phyloP scores from a whole-genome alignment of 495 filamentous ascomycete species.

The Acidiella bohemica region DNA sequence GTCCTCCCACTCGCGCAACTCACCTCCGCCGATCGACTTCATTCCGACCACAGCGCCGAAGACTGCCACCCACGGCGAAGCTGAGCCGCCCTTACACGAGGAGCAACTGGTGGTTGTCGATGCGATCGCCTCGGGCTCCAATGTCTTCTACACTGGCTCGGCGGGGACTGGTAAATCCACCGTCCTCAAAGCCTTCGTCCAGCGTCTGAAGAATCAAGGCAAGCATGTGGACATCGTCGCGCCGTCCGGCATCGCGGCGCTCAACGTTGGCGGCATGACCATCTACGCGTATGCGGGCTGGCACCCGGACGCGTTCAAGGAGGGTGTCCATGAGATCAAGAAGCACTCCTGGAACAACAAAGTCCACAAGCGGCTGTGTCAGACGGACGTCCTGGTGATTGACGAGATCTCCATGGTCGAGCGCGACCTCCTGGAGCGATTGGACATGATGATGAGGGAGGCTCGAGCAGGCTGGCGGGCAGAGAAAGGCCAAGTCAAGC shows the following conservation, averaged over 20 bases:
- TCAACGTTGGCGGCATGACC: conserved; percentile 39
- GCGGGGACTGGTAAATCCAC: conserved; percentile 48
- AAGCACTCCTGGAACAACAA: conserved; percentile 30
- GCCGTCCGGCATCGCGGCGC: conserved; percentile 42
- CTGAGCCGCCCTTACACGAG: neutral
- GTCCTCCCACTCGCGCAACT: no score
- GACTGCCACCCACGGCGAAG: neutral
- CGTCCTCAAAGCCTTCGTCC: conserved; percentile 28
- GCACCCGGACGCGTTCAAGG: conserved; percentile 20
- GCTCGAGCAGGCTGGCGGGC: neutral
- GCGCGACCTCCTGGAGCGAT: neutral
- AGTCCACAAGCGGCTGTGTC: conserved; percentile 1
- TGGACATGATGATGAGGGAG: neutral
- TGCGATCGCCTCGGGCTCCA: conserved; percentile 25
- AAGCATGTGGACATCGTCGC: conserved; percentile 34
- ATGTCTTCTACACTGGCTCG: conserved; percentile 49
- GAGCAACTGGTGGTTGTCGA: neutral
- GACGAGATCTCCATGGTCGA: conserved; percentile 1
- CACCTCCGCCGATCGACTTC: neutral
- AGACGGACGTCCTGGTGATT: neutral
- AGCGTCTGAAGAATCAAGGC: conserved; percentile 30
- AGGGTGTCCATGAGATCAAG: conserved; percentile 21
- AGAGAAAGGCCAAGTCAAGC: neutral
- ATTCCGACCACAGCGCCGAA: neutral
- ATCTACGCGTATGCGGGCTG: conserved; percentile 43